phyloP scores from a whole-genome alignment of 805 yeast species.

The Barnettozyma wickerhamii region DNA sequence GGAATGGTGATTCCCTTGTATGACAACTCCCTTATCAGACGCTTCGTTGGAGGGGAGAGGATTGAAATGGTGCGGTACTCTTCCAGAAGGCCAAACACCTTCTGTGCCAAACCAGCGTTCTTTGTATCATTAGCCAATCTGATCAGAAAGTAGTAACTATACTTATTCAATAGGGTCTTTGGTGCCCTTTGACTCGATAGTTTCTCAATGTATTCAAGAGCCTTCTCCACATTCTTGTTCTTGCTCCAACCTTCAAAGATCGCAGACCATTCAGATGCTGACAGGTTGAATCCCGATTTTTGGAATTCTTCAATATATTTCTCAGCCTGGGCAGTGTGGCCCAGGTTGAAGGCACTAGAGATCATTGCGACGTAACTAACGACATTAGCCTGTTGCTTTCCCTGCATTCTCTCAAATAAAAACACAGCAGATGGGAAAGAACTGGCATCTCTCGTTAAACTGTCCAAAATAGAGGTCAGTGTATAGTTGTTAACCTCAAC shows the following conservation, averaged over 20 bases:
- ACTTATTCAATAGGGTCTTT: slow-evolving; percentile 13
- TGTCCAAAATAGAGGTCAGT: slow-evolving; percentile 48
- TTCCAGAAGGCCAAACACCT: slow-evolving; percentile 12
- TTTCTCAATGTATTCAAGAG: slow-evolving; percentile 15
- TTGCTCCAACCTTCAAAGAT: slow-evolving; percentile 22
- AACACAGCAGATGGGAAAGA: slow-evolving; percentile 48
- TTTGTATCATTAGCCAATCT: slow-evolving; percentile 13
- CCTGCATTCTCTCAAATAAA: slow-evolving; percentile 40
- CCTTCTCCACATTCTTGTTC: slow-evolving; percentile 10
- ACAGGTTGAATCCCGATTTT: slow-evolving; percentile 10
- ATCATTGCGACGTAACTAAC: slow-evolving; percentile 44
- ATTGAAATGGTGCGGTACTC: slow-evolving; percentile 2
- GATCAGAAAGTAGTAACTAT: slow-evolving; percentile 19
- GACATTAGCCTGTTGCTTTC: slow-evolving; percentile 29
- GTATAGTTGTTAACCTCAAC: slow-evolving; percentile 42
- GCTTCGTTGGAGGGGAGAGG: slow-evolving; percentile 8
- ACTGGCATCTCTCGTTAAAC: slow-evolving; percentile 43
- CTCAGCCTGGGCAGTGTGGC: slow-evolving; percentile 37
- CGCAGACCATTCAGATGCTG: slow-evolving; percentile 21
- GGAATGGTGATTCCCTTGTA: slow-evolving; percentile 16
- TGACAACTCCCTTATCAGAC: slow-evolving; percentile 9
- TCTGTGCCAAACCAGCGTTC: slow-evolving; percentile 19
- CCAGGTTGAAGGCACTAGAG: slow-evolving; percentile 40
- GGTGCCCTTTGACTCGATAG: slow-evolving; percentile 5
- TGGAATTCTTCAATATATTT: slow-evolving; percentile 31